Percentiles rank a stretch among this genome's conserved stretches.
Conservation (phyloP, 345 rosid species). For the Eucalyptus cladocalyx region DNA sequence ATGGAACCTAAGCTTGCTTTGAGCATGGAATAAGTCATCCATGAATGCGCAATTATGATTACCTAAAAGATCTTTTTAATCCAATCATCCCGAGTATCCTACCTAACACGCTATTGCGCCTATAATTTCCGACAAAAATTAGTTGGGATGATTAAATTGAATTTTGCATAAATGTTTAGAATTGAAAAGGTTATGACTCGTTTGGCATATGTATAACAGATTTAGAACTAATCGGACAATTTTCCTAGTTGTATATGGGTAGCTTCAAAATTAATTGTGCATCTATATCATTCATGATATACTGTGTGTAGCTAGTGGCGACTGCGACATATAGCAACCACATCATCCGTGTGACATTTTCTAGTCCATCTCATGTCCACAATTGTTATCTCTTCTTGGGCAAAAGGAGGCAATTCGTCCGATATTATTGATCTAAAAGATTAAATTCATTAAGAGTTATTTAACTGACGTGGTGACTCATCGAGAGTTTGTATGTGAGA, state of each 20-base stretch:
- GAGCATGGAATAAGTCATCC: neutral
- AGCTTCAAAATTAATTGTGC: neutral
- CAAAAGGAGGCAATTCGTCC: neutral
- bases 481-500: neutral
- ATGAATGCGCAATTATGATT: neutral
- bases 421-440: neutral
- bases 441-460: neutral
- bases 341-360: neutral
- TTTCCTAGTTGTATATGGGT: neutral
- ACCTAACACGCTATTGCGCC: accelerated
- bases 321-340: neutral
- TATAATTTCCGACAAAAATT: accelerated
- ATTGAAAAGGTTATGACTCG: no score
- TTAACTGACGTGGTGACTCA: neutral
- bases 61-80: neutral
- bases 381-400: neutral
- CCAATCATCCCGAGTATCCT: neutral
- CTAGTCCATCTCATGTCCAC: neutral
- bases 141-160: accelerated
- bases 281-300: neutral
- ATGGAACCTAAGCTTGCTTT: neutral
- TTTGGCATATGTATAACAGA: neutral
- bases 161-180: no score
- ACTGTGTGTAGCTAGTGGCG: neutral
- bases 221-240: neutral